A percentile compares a stretch with the other conserved stretches of the same genome.
Evolutionary conservation across 108 stramenopile species (phyloP).

Genomic region (Cyclotella cryptica): DNA sequence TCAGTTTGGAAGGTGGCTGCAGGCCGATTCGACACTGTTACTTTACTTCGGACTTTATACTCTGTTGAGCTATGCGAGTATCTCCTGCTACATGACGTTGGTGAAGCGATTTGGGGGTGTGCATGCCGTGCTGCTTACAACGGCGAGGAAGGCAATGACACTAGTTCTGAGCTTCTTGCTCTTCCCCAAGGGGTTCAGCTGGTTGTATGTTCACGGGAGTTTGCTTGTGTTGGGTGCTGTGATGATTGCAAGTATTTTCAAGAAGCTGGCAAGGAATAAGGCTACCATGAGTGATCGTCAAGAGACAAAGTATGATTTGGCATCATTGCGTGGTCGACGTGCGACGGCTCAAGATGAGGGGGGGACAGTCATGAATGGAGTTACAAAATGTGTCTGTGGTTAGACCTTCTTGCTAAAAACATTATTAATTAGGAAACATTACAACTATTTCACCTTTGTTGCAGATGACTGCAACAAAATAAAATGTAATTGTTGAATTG

Average conservation of each 20-base stretch:
- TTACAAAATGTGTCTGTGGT: not conserved
- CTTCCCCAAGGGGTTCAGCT: constrained; percentile 78
- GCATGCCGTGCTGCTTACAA: constrained; percentile 68
- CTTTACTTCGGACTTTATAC: constrained; percentile 54
- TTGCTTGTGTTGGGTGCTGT: constrained; percentile 70
- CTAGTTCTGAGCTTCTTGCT: constrained; percentile 68
- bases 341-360: not conserved
- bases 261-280: constrained; percentile 50
- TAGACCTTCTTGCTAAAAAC: not conserved
- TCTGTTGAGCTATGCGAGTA: constrained; percentile 63
- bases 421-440: not conserved
- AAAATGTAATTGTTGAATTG: no score
- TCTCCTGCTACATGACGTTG: constrained; percentile 74
- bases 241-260: constrained; percentile 59
- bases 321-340: not conserved
- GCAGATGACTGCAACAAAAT: not conserved
- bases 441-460: not conserved
- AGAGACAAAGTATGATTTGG: not conserved
- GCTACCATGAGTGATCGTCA: not conserved
- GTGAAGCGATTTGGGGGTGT: constrained; percentile 81
- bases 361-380: not conserved
- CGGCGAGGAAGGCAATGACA: constrained; percentile 76
- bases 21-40: constrained; percentile 28
- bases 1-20: constrained; percentile 31
- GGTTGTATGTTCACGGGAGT: constrained; percentile 69